Conservation (phyloP, 805 yeast species). For the Myxozyma mucilagina region DNA sequence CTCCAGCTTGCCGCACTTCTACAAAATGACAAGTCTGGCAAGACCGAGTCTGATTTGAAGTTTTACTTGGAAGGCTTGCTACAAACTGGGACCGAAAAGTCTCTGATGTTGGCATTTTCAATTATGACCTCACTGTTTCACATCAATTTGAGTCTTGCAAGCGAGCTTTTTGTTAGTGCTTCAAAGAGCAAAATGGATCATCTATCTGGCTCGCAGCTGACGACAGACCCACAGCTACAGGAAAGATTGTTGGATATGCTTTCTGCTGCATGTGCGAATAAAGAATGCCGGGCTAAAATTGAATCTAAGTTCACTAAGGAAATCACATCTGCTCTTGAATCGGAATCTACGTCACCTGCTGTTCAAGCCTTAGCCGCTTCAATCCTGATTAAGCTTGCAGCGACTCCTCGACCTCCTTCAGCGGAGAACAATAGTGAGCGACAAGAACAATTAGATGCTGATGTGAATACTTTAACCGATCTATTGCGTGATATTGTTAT, state of each 20-base stretch:
- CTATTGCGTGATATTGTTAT: conserved; percentile 36
- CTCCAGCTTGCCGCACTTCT: conserved; percentile 18
- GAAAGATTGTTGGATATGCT: conserved; percentile 38
- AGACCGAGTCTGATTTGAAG: conserved; percentile 2
- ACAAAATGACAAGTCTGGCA: conserved; percentile 8
- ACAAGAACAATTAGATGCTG: conserved; percentile 21
- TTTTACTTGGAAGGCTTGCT: background rate
- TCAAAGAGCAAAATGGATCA: conserved; percentile 25
- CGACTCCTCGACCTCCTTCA: conserved; percentile 35
- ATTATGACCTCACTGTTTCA: conserved; percentile 36
- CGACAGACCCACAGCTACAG: conserved; percentile 30
- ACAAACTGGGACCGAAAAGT: conserved; percentile 15
- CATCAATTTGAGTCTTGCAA: conserved; percentile 35
- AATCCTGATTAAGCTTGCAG: conserved; percentile 39
- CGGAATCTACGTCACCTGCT: conserved; percentile 24
- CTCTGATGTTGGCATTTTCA: conserved; percentile 35
- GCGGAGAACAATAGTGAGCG: conserved; percentile 19
- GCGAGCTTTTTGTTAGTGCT: conserved; percentile 33
- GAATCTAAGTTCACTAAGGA: conserved; percentile 32
- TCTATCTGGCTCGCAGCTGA: conserved; percentile 17
- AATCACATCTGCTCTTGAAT: conserved; percentile 33
- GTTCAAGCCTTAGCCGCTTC: conserved; percentile 40
- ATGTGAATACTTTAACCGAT: conserved; percentile 37
- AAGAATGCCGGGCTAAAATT: conserved; percentile 37
- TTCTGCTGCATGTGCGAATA: conserved; percentile 40